phyloP scores from a whole-genome alignment of 2,329 filamentous ascomycete species.

The Cordyceps sp. region DNA sequence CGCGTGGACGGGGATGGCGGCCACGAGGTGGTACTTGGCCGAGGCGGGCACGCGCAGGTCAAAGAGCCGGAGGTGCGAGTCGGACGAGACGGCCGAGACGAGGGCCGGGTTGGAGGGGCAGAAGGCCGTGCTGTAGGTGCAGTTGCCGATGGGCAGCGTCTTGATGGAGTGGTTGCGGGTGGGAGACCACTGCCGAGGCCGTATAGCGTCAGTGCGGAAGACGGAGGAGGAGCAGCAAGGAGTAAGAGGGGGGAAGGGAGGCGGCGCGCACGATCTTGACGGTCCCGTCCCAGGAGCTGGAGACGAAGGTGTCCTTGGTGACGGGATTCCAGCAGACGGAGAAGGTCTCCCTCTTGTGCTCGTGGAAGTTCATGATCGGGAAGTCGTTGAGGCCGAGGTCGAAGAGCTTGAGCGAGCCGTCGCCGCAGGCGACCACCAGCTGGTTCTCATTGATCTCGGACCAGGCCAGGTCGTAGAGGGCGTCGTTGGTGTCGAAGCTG shows the following conservation, averaged over 20 bases:
- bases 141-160: conserved; percentile 81
- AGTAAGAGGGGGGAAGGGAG: neutral
- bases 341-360: conserved; percentile 88
- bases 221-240: neutral
- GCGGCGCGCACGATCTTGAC: conserved; percentile 57
- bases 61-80: conserved; percentile 79
- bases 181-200: conserved; percentile 57
- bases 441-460: conserved; percentile 96
- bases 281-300: conserved; percentile 89
- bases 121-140: conserved; percentile 87
- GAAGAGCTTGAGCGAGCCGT: conserved; percentile 89
- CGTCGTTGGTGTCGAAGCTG: conserved; percentile 93
- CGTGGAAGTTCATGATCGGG: conserved; percentile 80
- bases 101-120: conserved; percentile 75
- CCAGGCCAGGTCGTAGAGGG: conserved; percentile 89
- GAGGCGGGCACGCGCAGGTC: conserved; percentile 77
- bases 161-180: conserved; percentile 55
- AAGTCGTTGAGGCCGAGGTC: conserved; percentile 70
- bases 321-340: conserved; percentile 85
- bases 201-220: neutral
- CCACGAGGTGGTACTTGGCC: conserved; percentile 72
- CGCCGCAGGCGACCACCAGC: conserved; percentile 72
- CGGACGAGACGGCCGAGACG: conserved; percentile 74
- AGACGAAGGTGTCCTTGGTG: conserved; percentile 78
- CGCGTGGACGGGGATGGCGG: conserved; percentile 71